These are phyloP conservation scores for Emiliania huxleyi DNA, from an alignment of 78 protist genomes.

Conservation along the genomic window DNA sequence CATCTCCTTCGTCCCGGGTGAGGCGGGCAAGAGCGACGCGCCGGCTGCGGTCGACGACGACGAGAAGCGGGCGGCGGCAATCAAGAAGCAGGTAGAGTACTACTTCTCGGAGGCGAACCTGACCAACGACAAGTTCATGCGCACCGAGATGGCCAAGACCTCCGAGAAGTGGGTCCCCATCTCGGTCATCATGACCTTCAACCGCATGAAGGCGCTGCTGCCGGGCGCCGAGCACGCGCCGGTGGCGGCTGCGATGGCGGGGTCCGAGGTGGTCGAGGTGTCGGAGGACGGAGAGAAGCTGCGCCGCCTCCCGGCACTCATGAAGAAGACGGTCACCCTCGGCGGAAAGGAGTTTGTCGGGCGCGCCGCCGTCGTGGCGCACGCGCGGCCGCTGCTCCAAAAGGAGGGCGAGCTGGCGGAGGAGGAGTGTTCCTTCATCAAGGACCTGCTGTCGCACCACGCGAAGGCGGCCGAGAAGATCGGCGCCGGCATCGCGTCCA, in stretches of 20 bases:
- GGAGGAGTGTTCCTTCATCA: background rate
- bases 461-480: background rate
- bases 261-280: background rate
- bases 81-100: background rate
- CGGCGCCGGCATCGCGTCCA: background rate
- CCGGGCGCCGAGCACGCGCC: background rate
- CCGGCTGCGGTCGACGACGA: background rate
- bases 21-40: background rate
- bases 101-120: background rate
- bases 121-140: background rate
- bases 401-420: background rate
- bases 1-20: background rate
- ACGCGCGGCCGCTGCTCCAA: background rate
- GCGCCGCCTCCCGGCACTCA: background rate
- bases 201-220: background rate
- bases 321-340: background rate
- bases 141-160: background rate
- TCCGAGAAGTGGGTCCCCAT: background rate
- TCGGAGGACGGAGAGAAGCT: background rate
- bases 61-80: background rate
- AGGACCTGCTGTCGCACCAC: background rate
- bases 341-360: background rate
- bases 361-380: background rate
- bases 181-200: background rate
- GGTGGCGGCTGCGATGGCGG: background rate